Evolutionary conservation across 352 stramenopile species (phyloP).

Genomic region (Globisporangium nunn): DNA sequence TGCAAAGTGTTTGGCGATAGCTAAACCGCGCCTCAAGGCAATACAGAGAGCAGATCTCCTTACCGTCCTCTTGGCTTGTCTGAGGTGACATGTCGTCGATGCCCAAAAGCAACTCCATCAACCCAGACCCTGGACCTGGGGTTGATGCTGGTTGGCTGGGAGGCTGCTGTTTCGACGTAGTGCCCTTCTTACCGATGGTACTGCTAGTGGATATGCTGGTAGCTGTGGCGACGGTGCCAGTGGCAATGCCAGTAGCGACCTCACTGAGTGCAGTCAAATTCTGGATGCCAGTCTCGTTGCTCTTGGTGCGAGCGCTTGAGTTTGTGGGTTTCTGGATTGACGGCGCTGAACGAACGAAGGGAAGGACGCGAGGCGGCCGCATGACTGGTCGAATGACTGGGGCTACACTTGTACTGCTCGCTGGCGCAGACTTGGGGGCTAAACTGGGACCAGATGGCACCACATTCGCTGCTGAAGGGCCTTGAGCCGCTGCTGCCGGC

Average conservation of each 20-base stretch:
- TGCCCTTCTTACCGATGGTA: not conserved
- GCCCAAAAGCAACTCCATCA: constrained; percentile 5
- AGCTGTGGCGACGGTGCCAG: not conserved
- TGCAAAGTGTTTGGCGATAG: not conserved
- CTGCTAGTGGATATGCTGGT: not conserved
- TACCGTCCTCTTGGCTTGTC: constrained; percentile 11
- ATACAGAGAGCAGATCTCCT: not conserved
- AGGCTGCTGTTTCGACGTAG: not conserved
- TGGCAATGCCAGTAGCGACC: too few relatives aligned
- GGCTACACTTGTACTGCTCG: not conserved
- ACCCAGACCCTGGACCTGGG: not conserved
- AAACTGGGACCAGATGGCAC: not conserved
- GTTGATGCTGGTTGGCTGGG: not conserved
- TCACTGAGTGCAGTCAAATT: not conserved
- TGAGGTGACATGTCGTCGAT: constrained; percentile 4
- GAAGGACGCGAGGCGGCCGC: constrained; percentile 7
- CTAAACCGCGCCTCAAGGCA: too few relatives aligned
- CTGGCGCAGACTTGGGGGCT: not conserved
- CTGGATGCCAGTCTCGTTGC: not conserved
- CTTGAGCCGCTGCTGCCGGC: not conserved
- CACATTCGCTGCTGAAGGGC: not conserved
- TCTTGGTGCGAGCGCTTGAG: not conserved
- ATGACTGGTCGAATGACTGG: not conserved
- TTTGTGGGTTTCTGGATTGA: not conserved
- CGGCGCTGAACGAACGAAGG: not conserved